phyloP scores from a whole-genome alignment of 2,329 filamentous ascomycete species.

The Sarocladium kiliense region DNA sequence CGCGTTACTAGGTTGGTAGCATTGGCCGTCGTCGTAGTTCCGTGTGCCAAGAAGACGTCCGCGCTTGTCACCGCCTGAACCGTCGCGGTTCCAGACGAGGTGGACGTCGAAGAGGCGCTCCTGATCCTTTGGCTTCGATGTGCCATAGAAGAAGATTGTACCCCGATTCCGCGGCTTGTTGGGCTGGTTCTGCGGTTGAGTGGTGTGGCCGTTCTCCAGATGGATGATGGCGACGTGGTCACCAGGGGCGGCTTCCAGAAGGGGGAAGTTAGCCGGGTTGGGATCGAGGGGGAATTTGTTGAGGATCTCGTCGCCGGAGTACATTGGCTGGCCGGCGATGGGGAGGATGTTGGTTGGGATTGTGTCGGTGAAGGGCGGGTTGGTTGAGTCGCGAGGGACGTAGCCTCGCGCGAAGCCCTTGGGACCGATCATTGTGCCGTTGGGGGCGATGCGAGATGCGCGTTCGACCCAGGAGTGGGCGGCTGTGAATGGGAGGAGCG shows the following conservation, averaged over 20 bases:
- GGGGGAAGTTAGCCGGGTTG: constrained; percentile 51
- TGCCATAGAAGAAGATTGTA: constrained; percentile 72
- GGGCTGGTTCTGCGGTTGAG: constrained; percentile 47
- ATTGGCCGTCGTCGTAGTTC: constrained; percentile 86
- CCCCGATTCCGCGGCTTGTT: constrained; percentile 62
- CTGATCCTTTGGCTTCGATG: constrained; percentile 47
- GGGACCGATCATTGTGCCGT: constrained; percentile 60
- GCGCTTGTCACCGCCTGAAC: constrained; percentile 72
- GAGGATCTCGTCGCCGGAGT: constrained; percentile 53
- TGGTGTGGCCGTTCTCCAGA: constrained; percentile 74
- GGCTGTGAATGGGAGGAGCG: constrained; percentile 17
- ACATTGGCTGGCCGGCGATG: constrained; percentile 53
- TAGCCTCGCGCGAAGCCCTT: constrained; percentile 71
- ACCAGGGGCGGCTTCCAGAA: constrained; percentile 55
- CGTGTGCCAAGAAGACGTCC: constrained; percentile 72
- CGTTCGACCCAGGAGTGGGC: constrained; percentile 84
- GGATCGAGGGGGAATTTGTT: constrained; percentile 29
- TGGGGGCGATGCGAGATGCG: constrained; percentile 62
- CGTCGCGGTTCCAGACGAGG: constrained; percentile 70
- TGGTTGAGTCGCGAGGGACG: constrained; percentile 40
- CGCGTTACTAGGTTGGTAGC: constrained; percentile 70
- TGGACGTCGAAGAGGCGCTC: constrained; percentile 61
- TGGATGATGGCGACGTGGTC: constrained; percentile 63
- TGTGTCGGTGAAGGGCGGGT: constrained; percentile 50
- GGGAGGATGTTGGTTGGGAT: constrained; percentile 59